These are phyloP conservation scores for Psilocybe subaeruginosa DNA, from an alignment of 768 basidiomycete genomes.

Conservation along the genomic window DNA sequence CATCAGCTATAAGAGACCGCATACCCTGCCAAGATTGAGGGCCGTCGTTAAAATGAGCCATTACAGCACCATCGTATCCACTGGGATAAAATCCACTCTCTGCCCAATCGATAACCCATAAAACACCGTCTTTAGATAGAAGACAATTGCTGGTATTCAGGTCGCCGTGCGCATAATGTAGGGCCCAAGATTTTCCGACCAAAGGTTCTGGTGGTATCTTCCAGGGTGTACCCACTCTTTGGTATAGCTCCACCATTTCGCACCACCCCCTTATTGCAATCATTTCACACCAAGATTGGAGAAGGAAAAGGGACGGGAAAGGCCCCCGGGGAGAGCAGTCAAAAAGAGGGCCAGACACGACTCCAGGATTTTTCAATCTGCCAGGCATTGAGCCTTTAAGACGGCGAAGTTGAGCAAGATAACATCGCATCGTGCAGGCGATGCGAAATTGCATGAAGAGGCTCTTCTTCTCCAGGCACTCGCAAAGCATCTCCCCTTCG, in stretches of 20 bases:
- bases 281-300: background rate
- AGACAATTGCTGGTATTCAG: slow-evolving; percentile 29
- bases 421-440: slow-evolving; percentile 29
- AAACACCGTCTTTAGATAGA: slow-evolving; percentile 24
- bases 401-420: slow-evolving; percentile 29
- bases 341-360: background rate
- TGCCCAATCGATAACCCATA: slow-evolving; percentile 36
- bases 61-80: slow-evolving; percentile 25
- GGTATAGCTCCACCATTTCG: background rate
- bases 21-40: slow-evolving; percentile 1
- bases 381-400: slow-evolving; percentile 2
- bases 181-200: background rate
- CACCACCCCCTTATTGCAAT: background rate
- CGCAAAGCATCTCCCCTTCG: slow-evolving; percentile 22
- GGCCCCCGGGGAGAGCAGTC: background rate
- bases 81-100: slow-evolving; percentile 29
- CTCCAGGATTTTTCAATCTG: background rate
- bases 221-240: background rate
- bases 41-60: slow-evolving; percentile 1
- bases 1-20: background rate
- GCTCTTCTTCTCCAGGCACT: slow-evolving; percentile 24
- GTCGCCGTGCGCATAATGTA: slow-evolving; percentile 27
- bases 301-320: background rate
- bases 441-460: slow-evolving; percentile 24
- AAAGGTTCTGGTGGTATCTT: slow-evolving; percentile 1